A percentile compares a stretch with the other conserved stretches of the same genome.
phyloP scores from a whole-genome alignment of 1,284 basidiomycete genomes.

The Irpex lacteus region DNA sequence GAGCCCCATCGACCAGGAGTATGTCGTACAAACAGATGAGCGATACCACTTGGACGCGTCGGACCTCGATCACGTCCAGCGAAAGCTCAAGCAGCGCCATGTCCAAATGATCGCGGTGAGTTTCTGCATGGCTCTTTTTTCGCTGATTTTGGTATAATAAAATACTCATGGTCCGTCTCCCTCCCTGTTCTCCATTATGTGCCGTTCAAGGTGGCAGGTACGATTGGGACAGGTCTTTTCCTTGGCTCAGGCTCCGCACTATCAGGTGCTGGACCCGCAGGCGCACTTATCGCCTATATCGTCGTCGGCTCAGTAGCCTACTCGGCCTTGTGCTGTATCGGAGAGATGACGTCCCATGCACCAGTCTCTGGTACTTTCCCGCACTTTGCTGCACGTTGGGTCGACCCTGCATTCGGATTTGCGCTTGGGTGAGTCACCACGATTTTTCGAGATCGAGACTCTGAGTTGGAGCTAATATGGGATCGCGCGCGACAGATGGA shows the following conservation, averaged over 20 bases:
- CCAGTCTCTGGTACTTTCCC: constrained; percentile 76
- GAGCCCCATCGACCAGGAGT: constrained; percentile 17
- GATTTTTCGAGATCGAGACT: not conserved
- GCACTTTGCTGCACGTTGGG: constrained; percentile 69
- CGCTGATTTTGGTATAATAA: no score
- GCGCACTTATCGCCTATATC: constrained; percentile 58
- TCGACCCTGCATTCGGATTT: constrained; percentile 76
- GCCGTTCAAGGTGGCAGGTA: constrained; percentile 57
- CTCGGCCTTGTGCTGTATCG: constrained; percentile 61
- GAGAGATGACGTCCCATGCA: constrained; percentile 71
- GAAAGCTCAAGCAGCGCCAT: constrained; percentile 67
- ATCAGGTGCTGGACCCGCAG: constrained; percentile 52
- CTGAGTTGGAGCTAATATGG: not conserved
- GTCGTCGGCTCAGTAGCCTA: constrained; percentile 64
- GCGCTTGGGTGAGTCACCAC: constrained; percentile 36
- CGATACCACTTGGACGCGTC: constrained; percentile 45
- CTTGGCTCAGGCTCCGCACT: constrained; percentile 72
- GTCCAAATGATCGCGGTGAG: constrained; percentile 58
- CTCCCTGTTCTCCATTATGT: constrained; percentile 1
- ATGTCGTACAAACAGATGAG: constrained; percentile 25
- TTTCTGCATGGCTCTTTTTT: not conserved
- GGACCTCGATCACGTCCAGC: constrained; percentile 61
- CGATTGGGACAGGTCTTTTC: constrained; percentile 79
- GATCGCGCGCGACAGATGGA: constrained; percentile 26
- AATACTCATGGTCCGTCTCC: constrained; percentile 19